Conservation (phyloP, 306 rosid species). For the Casuarina glauca region DNA sequence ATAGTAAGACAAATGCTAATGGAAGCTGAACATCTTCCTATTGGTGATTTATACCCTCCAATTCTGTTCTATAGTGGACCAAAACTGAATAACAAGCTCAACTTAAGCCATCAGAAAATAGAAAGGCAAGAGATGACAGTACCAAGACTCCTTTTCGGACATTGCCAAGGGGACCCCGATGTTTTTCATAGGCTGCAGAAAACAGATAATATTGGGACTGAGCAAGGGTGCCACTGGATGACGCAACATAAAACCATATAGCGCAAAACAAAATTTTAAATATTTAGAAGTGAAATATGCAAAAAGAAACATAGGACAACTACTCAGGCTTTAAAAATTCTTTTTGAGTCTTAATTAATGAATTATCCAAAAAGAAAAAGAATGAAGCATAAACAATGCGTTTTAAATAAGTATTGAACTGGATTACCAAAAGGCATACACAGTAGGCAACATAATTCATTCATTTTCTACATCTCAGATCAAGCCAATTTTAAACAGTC, state of each 20-base stretch:
- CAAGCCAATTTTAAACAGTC: neutral
- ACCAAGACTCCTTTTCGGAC: conserved; percentile 99
- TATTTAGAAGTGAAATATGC: neutral
- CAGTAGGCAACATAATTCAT: neutral
- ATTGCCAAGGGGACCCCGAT: conserved; percentile 89
- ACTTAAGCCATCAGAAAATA: conserved; percentile 15
- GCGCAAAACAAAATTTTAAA: neutral
- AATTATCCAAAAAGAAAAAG: no score
- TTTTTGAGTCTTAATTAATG: no score
- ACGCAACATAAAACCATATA: neutral
- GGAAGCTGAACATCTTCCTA: conserved; percentile 14
- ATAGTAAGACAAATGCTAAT: neutral
- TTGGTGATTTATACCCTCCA: neutral
- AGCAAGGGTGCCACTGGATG: neutral
- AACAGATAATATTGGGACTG: conserved; percentile 18
- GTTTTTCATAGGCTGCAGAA: conserved; percentile 74
- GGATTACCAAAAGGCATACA: neutral
- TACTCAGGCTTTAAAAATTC: neutral
- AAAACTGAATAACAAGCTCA: neutral
- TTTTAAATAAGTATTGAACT: neutral
- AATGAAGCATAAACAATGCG: neutral
- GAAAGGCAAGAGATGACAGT: conserved; percentile 33
- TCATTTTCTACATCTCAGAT: neutral
- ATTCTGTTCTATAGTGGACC: conserved; percentile 1
- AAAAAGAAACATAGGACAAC: neutral